Evolutionary conservation across 306 rosid genomes (phyloP).

Genomic region (Styphnolobium japonicum): DNA sequence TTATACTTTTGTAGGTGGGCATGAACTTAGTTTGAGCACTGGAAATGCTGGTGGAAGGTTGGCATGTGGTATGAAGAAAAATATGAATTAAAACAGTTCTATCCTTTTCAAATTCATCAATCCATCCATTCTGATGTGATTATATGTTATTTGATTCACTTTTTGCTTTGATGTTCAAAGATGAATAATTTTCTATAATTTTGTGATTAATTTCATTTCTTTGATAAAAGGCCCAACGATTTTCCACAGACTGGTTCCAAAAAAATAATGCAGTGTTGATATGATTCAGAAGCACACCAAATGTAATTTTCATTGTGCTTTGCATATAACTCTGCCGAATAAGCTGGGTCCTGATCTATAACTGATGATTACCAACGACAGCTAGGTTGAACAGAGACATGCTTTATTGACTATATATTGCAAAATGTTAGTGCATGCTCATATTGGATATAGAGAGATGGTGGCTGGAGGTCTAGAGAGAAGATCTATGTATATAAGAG

Average conservation of each 20-base stretch:
- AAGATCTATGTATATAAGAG: not conserved
- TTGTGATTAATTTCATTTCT: not conserved
- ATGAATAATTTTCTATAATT: not conserved
- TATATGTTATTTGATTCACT: not conserved
- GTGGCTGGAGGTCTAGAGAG: not conserved
- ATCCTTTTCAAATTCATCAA: not conserved
- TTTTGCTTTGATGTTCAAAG: not conserved
- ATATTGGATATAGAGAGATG: not conserved
- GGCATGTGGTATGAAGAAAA: constrained; percentile 67
- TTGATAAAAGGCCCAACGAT: not conserved
- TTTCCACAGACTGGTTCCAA: not conserved
- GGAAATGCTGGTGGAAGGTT: constrained; percentile 89
- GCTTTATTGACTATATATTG: not conserved
- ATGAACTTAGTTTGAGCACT: constrained; percentile 72
- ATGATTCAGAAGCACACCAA: not conserved
- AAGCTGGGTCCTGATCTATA: not conserved
- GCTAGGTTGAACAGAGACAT: not conserved
- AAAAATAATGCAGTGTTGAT: not conserved
- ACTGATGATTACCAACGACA: not conserved
- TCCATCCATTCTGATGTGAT: not conserved
- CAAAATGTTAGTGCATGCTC: not conserved
- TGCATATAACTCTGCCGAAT: not conserved
- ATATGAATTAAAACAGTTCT: not conserved
- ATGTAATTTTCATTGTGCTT: not conserved
- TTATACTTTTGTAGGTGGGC: constrained; percentile 59